phyloP scores from a whole-genome alignment of 148 eudicot species.

The Nepenthes gracilis region DNA sequence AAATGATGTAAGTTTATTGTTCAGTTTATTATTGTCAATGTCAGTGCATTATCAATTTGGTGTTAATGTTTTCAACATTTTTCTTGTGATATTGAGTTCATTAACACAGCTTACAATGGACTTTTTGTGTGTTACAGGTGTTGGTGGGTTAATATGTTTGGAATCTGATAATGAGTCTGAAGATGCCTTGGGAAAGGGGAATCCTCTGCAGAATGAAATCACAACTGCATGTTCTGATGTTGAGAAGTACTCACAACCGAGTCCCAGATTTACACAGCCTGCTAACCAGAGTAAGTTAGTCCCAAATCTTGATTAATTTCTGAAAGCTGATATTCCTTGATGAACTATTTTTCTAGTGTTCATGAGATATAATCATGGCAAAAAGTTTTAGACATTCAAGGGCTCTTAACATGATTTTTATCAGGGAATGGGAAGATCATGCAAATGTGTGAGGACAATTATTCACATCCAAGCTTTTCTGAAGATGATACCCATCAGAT shows the following conservation, averaged over 20 bases:
- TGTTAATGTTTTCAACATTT: too few relatives aligned
- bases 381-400: not conserved
- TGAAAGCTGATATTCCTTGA: not conserved
- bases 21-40: too few relatives aligned
- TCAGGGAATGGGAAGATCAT: conserved; percentile 12
- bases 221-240: conserved; percentile 16
- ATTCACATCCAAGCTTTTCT: conserved; percentile 15
- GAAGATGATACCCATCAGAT: conserved; percentile 28
- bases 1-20: too few relatives aligned
- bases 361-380: not conserved
- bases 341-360: conserved; percentile 3
- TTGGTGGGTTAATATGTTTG: conserved; percentile 44
- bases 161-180: conserved; percentile 58
- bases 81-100: not conserved
- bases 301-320: not conserved
- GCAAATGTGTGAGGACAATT: conserved; percentile 10
- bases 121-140: conserved; percentile 16
- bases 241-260: conserved; percentile 20
- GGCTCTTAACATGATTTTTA: conserved; percentile 8
- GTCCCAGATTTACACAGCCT: conserved; percentile 18
- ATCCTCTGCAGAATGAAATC: conserved; percentile 7
- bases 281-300: conserved; percentile 23
- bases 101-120: not conserved
- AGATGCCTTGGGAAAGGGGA: conserved; percentile 12
- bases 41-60: too few relatives aligned